phyloP scores from a whole-genome alignment of 192 early-diverging fungal genomes.

The Coemansia sp. region DNA sequence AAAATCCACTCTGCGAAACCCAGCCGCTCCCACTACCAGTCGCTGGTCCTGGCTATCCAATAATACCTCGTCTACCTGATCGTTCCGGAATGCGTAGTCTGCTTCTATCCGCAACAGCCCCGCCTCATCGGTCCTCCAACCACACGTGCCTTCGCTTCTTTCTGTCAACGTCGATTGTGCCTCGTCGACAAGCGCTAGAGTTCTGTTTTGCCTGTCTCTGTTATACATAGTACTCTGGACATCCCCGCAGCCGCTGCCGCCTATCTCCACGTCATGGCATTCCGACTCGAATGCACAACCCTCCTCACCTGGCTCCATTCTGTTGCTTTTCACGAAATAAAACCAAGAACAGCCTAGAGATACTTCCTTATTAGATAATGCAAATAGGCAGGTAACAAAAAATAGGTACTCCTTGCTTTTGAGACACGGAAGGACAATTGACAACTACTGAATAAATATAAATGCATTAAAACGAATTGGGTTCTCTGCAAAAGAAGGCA shows the following conservation, averaged over 20 bases:
- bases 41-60: constrained; percentile 12
- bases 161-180: neutral
- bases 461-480: neutral
- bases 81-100: neutral
- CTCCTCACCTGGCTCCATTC: neutral
- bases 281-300: neutral
- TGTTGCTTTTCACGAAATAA: neutral
- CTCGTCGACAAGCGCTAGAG: neutral
- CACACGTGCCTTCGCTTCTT: too few species aligned
- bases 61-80: constrained; percentile 1
- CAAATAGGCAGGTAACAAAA: neutral
- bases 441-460: too few species aligned
- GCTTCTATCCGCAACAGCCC: neutral
- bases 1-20: neutral
- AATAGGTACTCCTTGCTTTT: neutral
- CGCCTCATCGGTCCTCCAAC: neutral
- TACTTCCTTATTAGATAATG: neutral
- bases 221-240: too few species aligned
- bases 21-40: neutral
- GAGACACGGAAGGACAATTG: neutral
- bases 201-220: neutral
- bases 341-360: neutral
- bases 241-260: too few species aligned
- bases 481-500: neutral
- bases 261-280: neutral